A percentile compares a stretch with the other conserved stretches of the same genome.
Evolutionary conservation across 495 filamentous ascomycete species (phyloP).

Genomic region (Neurospora sp.): DNA sequence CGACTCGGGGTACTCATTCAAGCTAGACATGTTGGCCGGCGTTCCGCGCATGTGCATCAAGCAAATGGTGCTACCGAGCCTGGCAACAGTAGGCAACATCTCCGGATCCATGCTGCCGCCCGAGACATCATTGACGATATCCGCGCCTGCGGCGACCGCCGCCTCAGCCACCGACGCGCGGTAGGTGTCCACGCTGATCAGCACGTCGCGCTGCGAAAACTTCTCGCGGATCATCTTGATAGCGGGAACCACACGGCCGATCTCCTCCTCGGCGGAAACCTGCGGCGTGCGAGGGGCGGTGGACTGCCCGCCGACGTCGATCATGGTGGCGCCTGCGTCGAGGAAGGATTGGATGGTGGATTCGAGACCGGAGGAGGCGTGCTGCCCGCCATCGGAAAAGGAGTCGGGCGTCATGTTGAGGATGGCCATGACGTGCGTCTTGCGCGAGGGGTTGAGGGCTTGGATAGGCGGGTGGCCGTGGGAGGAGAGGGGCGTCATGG

Average conservation of each 20-base stretch:
- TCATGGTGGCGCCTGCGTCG: slow-evolving; percentile 61
- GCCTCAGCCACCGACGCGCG: slow-evolving; percentile 73
- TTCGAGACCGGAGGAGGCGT: slow-evolving; percentile 28
- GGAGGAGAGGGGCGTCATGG: slow-evolving; percentile 56
- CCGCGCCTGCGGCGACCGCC: slow-evolving; percentile 72
- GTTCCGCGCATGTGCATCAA: slow-evolving; percentile 95
- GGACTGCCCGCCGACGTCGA: slow-evolving; percentile 91
- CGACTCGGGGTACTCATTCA: slow-evolving; percentile 54
- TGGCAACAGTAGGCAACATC: slow-evolving; percentile 76
- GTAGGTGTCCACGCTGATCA: slow-evolving; percentile 88
- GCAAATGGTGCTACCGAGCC: slow-evolving; percentile 69
- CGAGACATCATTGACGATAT: slow-evolving; percentile 93
- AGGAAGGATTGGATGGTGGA: slow-evolving; percentile 49
- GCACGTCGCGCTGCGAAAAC: slow-evolving; percentile 47
- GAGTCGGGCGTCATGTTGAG: slow-evolving; percentile 95
- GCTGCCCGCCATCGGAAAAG: slow-evolving; percentile 80
- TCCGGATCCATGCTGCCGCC: slow-evolving; percentile 67
- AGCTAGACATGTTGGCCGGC: slow-evolving; percentile 67
- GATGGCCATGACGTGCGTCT: slow-evolving; percentile 84
- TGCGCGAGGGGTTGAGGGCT: slow-evolving; percentile 50
- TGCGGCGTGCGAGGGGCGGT: slow-evolving; percentile 65
- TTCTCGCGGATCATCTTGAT: slow-evolving; percentile 63
- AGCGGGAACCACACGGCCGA: slow-evolving; percentile 65
- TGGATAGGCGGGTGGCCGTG: slow-evolving; percentile 46
- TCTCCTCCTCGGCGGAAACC: slow-evolving; percentile 61